Evolutionary conservation across 2,329 filamentous ascomycete genomes (phyloP).

Genomic region (Botrytis fabae): DNA sequence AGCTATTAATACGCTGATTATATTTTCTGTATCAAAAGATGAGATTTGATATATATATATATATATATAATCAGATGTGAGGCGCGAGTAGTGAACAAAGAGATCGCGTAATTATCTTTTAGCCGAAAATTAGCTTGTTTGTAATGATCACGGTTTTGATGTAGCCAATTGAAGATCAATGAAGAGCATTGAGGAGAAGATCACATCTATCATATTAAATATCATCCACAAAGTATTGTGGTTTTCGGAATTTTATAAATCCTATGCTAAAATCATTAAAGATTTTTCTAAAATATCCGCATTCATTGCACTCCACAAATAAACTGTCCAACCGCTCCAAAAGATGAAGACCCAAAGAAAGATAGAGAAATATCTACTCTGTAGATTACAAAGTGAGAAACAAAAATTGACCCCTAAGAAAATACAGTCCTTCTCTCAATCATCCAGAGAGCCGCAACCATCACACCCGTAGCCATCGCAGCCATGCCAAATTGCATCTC

Average conservation of each 20-base stretch:
- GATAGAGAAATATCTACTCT: neutral
- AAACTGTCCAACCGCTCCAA: neutral
- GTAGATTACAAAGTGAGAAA: neutral
- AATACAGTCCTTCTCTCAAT: neutral
- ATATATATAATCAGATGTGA: too few relatives aligned
- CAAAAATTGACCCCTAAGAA: neutral
- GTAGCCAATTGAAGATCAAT: neutral
- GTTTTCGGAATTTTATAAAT: neutral
- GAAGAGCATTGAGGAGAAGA: neutral
- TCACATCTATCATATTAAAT: neutral
- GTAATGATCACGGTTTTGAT: neutral
- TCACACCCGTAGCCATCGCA: neutral
- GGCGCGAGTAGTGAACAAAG: neutral
- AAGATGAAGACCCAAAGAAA: neutral
- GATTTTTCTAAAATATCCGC: neutral
- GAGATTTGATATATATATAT: too few relatives aligned
- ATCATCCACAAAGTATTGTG: too few relatives aligned
- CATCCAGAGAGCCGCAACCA: neutral
- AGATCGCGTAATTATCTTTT: neutral
- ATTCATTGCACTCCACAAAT: neutral
- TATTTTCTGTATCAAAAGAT: too few relatives aligned
- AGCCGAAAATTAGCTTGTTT: neutral
- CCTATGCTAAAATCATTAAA: neutral
- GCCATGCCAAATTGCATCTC: neutral
- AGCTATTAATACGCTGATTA: too few relatives aligned